Evolutionary conservation across 257 asterid species (phyloP), one percentile per base, ranked within the genome.

Genomic region (Haberlea rhodopensis): DNA sequence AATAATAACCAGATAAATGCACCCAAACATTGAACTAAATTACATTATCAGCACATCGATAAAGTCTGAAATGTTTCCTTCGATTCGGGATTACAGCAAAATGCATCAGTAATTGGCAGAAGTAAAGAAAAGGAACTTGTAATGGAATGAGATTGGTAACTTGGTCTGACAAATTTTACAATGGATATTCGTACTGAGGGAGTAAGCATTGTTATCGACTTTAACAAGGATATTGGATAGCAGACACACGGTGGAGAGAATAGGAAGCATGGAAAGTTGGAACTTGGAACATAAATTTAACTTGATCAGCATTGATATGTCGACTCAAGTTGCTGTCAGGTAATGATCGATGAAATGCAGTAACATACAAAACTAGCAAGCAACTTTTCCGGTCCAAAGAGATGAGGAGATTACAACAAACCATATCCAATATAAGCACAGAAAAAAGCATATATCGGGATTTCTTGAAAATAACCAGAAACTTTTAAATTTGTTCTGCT

Each of bases 351-450:
- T 40, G 48, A 40, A 13, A 40, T 11, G 13, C 18, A 13, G 13
- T 8, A 9, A 34, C 11, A 13, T 40, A 40, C 1, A 13, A 37
- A 13, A 40, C 13, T 43, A 15, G 7, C 8, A 43, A 43, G 49
- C 7, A 43, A 15, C 49, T 43, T 43, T 7, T 7, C 49, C 49
- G 4, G 49, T 13, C 15, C 49, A 43, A 40, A 40, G n/a, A 8
- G 13, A 9, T 8, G 43, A 32, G 9, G n/a, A 37, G 46, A 37
- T 32, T 37, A 37, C 22, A 43, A 58, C 53, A 24, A 24, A 34
- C 25, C 48, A 46, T 1, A 57, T 56, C 46, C n/a, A 56, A 57
- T 61, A 57, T 24, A 23, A 68, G 45, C 34, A 65, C 11, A 70
- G n/a, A 48, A 62, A 53, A 64, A 25, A 67, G 18, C 57, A 56